Evolutionary conservation across 257 asterid genomes (phyloP), one percentile per base, ranked within the genome.

Genomic region (Leonotis leonurus): DNA sequence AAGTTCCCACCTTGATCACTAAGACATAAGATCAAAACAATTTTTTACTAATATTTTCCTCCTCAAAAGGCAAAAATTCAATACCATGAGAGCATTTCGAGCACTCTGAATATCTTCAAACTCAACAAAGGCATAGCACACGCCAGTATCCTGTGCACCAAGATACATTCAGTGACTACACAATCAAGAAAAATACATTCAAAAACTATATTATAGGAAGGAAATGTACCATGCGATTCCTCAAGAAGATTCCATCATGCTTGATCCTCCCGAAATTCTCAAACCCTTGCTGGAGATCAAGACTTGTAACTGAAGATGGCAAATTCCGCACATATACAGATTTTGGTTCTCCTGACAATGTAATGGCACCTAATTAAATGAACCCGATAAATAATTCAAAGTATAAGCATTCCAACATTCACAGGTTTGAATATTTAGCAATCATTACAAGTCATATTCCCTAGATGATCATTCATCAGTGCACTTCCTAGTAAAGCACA

Each of bases 71-170:
- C 9, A n/a, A n/a, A 40, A 62, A 87, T 5, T 49, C 3, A 46
- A 21, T 35, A 56, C 97, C 96, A 83, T 67, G 53, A 90, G 77
- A 32, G 96, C 96, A 68, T 81, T 83, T 55, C 67, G 86, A 46
- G 80, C 96, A 77, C 96, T 70, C 72, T 77, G 88, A 61, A 70
- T 65, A 68, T 90, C 88, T 65, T 83, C 96, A 73, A 83, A 90
- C 80, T 90, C 96, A 22, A 88, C 94, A 73, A 90, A 87, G 51
- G 96, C 98, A 68, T 75, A 88, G 70, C 94, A 88, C 56, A 86
- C 83, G 53, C 88, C 94, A 60, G 82, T 65, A 55, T 85, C 95
- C 98, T 90, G 85, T 63, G 26, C 52, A 70, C 32, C 77, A 73
- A 14, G 57, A 66, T 43, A 50, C 48, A 62, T 49, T 70, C 22